phyloP scores from a whole-genome alignment of 805 yeast species.

The Metschnikowia matae region DNA sequence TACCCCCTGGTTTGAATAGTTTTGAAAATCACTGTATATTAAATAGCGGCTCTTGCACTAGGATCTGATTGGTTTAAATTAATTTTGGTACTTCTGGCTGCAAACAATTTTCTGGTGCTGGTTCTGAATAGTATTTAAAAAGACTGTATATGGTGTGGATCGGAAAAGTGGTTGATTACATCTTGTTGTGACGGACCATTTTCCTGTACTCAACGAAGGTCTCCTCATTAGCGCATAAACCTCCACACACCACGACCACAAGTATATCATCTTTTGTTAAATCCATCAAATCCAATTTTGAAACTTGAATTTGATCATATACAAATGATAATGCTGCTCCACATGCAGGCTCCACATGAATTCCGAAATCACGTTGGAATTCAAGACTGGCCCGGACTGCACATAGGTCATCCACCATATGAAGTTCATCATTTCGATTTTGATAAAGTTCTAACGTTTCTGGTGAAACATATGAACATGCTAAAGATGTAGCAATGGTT shows the following conservation, averaged over 20 bases:
- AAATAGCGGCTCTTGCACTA: too few species aligned
- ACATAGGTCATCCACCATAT: slow-evolving; percentile 45
- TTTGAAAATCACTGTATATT: too few species aligned
- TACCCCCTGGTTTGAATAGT: too few species aligned
- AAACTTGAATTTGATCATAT: slow-evolving; percentile 33
- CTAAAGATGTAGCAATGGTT: slow-evolving; percentile 62
- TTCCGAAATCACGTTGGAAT: slow-evolving; percentile 48
- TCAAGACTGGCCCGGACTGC: slow-evolving; percentile 51
- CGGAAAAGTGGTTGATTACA: too few species aligned
- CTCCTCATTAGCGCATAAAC: slow-evolving; percentile 18
- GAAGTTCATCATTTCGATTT: slow-evolving; percentile 16
- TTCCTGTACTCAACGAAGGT: slow-evolving; percentile 13
- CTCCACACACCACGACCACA: slow-evolving; percentile 58
- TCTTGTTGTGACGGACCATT: slow-evolving; percentile 4
- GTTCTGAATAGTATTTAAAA: too few species aligned
- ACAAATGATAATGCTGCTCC: slow-evolving; percentile 62
- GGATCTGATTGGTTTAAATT: too few species aligned
- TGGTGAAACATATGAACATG: slow-evolving; percentile 54
- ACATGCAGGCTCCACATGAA: slow-evolving; percentile 67
- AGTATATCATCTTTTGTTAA: slow-evolving; percentile 40
- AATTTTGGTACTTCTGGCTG: too few species aligned
- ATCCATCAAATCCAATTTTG: slow-evolving; percentile 24
- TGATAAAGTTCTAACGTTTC: slow-evolving; percentile 38
- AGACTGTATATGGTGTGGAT: too few species aligned
- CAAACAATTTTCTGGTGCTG: too few species aligned